Evolutionary conservation across 139 green algal species (phyloP).

Genomic region (Chlamydomonas schloesseri): DNA sequence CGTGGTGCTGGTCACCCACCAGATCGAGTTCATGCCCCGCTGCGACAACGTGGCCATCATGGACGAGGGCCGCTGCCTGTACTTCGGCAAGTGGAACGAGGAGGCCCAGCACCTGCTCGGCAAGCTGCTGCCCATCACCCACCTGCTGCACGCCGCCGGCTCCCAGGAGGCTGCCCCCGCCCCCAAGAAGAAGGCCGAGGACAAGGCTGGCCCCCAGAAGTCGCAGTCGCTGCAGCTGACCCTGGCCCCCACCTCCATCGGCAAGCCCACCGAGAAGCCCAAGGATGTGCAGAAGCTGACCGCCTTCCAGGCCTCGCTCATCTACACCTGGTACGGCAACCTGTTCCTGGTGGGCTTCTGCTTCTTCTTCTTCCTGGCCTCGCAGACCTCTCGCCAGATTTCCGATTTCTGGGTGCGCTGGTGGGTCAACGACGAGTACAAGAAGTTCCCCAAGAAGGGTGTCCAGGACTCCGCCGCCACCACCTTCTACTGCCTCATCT

Average conservation of each 20-base stretch:
- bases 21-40: conserved; percentile 52
- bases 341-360: background rate
- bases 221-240: background rate
- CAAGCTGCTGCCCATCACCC: conserved; percentile 55
- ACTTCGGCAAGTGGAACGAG: conserved; percentile 71
- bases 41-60: conserved; percentile 67
- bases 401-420: conserved; percentile 42
- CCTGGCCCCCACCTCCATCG: conserved; percentile 10
- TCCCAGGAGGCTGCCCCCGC: conserved; percentile 37
- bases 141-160: conserved; percentile 64
- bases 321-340: conserved; percentile 48
- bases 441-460: background rate
- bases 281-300: conserved; percentile 40
- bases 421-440: conserved; percentile 26
- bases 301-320: conserved; percentile 24
- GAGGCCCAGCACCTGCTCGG: conserved; percentile 56
- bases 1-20: background rate
- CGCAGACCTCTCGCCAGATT: conserved; percentile 68
- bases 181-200: background rate
- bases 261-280: conserved; percentile 45
- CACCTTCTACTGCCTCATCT: conserved; percentile 57
- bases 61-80: conserved; percentile 61
- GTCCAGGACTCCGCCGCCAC: background rate
- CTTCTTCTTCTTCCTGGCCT: conserved; percentile 66
- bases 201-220: background rate